A percentile compares a stretch with the other conserved stretches of the same genome.
phyloP scores from a whole-genome alignment of 768 basidiomycete species.

The Imleria badia region DNA sequence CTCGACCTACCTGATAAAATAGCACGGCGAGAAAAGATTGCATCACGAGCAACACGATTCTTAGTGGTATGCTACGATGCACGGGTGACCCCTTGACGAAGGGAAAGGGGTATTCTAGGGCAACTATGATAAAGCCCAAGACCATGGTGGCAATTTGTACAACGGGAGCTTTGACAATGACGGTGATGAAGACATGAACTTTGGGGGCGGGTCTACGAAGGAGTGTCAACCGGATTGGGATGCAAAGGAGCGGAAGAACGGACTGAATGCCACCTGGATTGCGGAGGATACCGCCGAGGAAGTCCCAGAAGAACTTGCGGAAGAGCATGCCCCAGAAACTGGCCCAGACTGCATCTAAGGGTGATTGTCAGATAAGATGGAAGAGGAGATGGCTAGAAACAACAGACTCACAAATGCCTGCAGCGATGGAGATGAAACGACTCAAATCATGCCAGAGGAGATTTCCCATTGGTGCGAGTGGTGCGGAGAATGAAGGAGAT shows the following conservation, averaged over 20 bases:
- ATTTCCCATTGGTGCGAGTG: conserved; percentile 58
- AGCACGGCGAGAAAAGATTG: conserved; percentile 63
- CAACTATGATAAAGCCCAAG: conserved; percentile 56
- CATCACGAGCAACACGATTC: conserved; percentile 61
- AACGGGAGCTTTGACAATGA: conserved; percentile 78
- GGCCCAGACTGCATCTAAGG: conserved; percentile 75
- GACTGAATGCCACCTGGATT: conserved; percentile 80
- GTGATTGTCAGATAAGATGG: conserved; percentile 9
- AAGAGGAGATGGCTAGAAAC: not conserved
- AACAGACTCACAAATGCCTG: conserved; percentile 64
- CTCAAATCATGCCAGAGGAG: conserved; percentile 81
- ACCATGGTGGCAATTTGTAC: conserved; percentile 69
- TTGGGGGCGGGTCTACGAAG: conserved; percentile 55
- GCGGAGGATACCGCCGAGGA: conserved; percentile 77
- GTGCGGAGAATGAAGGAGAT: not conserved
- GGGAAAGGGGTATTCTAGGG: conserved; percentile 73
- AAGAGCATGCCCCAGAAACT: conserved; percentile 77
- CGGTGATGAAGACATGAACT: conserved; percentile 59
- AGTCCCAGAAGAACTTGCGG: conserved; percentile 98
- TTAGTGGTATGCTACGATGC: conserved; percentile 63
- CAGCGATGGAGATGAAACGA: conserved; percentile 65
- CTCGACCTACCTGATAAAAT: conserved; percentile 69
- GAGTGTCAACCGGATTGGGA: not conserved
- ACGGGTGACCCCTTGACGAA: conserved; percentile 51
- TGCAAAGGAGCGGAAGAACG: conserved; percentile 29